Evolutionary conservation across 2,329 filamentous ascomycete genomes (phyloP).

Genomic region (Metarhizium anisopliae): DNA sequence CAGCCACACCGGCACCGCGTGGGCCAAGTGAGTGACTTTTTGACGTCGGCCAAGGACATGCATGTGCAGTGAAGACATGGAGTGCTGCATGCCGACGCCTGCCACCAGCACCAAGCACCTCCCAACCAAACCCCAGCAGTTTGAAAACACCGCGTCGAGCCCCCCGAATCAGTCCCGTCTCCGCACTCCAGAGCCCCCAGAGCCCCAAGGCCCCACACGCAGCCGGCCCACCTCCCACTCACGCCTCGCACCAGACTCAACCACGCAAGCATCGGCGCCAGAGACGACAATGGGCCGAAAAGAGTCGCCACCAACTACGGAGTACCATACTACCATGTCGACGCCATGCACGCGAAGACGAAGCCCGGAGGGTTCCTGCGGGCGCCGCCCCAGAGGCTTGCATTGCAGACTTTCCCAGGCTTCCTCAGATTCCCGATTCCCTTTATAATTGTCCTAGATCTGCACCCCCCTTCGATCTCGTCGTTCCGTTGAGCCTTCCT

Average conservation of each 20-base stretch:
- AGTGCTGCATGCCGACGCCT: too few relatives aligned
- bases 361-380: not conserved
- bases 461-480: not conserved
- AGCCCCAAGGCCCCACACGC: too few relatives aligned
- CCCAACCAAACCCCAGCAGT: not conserved
- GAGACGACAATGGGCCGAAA: slow-evolving; percentile 8
- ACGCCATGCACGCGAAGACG: not conserved
- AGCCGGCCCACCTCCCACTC: not conserved
- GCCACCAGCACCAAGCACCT: too few relatives aligned
- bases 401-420: not conserved
- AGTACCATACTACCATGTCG: too few relatives aligned
- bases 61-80: too few relatives aligned
- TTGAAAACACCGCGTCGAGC: not conserved
- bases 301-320: slow-evolving; percentile 3
- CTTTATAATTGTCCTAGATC: slow-evolving; percentile 2
- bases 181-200: slow-evolving; percentile 5
- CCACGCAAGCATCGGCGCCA: not conserved
- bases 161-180: not conserved
- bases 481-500: not conserved
- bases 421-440: not conserved
- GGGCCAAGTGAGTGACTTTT: not conserved
- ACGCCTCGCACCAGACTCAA: too few relatives aligned
- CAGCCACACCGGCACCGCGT: not conserved
- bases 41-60: not conserved
- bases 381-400: not conserved